Conservation (phyloP, 768 basidiomycete species). For the Cytidiella melzeri region DNA sequence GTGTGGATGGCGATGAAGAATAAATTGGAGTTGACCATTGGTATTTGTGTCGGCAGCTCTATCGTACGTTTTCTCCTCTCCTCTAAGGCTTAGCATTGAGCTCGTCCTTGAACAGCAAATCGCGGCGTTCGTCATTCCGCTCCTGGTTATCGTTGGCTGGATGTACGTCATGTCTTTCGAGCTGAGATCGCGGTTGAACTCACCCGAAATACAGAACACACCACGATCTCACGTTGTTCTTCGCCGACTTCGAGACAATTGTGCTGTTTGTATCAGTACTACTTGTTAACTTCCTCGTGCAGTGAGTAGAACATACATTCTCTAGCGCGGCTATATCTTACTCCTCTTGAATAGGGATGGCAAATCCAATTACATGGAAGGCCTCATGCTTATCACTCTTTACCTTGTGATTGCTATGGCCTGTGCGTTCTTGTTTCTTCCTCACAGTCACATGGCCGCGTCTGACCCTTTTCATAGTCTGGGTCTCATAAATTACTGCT, state of each 20-base stretch:
- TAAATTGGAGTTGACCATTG: conserved; percentile 70
- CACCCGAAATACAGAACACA: conserved; percentile 37
- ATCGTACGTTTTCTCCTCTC: conserved; percentile 40
- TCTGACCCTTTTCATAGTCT: conserved; percentile 26
- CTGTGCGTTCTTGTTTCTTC: conserved; percentile 40
- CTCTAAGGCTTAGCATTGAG: not conserved
- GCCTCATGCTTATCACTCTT: conserved; percentile 62
- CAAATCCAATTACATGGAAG: conserved; percentile 90
- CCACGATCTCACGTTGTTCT: conserved; percentile 75
- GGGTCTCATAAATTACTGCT: conserved; percentile 33
- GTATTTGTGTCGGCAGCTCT: conserved; percentile 74
- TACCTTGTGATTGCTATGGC: conserved; percentile 80
- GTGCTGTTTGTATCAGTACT: conserved; percentile 82
- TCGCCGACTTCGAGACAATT: conserved; percentile 86
- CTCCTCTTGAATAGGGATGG: conserved; percentile 51
- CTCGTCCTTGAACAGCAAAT: conserved; percentile 57
- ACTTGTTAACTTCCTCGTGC: conserved; percentile 79
- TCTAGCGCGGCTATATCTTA: not conserved
- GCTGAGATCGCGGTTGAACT: conserved; percentile 1
- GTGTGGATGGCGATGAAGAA: conserved; percentile 87
- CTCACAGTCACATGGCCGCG: conserved; percentile 1
- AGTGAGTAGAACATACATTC: conserved; percentile 34
- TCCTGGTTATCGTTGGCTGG: conserved; percentile 89
- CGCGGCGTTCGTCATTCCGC: conserved; percentile 78
- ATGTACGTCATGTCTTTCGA: conserved; percentile 37